Base-by-base conservation (phyloP, 345 rosid species). In the Ceriops zippeliana region DNA sequence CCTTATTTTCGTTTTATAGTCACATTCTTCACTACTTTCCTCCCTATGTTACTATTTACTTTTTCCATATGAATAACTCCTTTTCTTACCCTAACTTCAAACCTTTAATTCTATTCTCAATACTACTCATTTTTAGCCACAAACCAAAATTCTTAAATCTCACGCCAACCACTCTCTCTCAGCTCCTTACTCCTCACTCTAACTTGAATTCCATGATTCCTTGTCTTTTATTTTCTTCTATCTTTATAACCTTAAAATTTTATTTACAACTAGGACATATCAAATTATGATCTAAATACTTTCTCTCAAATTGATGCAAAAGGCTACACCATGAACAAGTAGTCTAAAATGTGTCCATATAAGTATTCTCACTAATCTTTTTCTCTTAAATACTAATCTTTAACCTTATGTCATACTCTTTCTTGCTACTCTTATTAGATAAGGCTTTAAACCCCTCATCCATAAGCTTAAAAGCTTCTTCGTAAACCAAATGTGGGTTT, bases 391-490 rank as follows among this genome's bases (percentile, higher is more conserved):
- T 79, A 82, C 73, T 80, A 56, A 89, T 71, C 80, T 90, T 86
- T 67, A 93, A 74, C 80, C 79, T 82, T 77, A 76, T 66, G 83
- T 93, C 97, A 83, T 86, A 93, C 65, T 86, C 93, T 70, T 74
- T 83, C 78, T 89, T 86, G 86, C 78, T 80, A 66, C 81, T 74
- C 67, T 71, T 84, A 74, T 93, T 93, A 17, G 83, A 79, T 63
- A 93, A 79, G 60, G 89, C 79, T 82, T 82, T 75, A 83, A 89
- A 87, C 66, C 86, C 96, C 52, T 93, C 90, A 30, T 80, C 90
- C 58, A 93, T 87, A 64, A 86, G 80, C 82, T 87, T 93, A 77
- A 93, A 90, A 60, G 97, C 98, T 13, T 93, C 97, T 62, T 87
- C 92, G 26, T 90, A 86, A 7, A 91, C 93, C 19, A 71, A 58